Base-by-base conservation (phyloP, 805 yeast genomes). In the Blastobotrys peoriensis region DNA sequence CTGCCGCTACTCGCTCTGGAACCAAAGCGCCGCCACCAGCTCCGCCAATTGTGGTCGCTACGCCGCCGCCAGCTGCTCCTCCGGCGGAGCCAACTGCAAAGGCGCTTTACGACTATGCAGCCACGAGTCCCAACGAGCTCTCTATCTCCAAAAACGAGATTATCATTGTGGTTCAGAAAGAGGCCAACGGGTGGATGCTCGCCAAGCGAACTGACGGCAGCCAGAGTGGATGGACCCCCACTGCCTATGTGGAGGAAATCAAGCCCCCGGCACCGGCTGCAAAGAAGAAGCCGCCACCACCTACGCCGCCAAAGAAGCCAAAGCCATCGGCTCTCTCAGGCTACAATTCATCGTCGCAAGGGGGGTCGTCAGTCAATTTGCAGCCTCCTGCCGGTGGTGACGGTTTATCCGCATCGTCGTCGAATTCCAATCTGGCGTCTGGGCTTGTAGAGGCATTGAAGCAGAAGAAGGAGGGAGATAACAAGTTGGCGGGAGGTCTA, bases 141-240 rank as follows among this genome's bases (percentile, higher is more conserved):
- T 62, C 77, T 1, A 67, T 89, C 0, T 66, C 73, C 4, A 84
- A 83, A 56, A 96, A 85, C 47, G 84, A 85, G 37, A 69, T 86
- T 38, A 79, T 91, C 30, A 78, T 78, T 49, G 78, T 93, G 27
- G 67, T 80, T 2, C 81, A 76, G 58, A 79, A 83, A 51, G 86
- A 83, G 46, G 79, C 81, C 38, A 89, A 86, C 50, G 96, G 96
- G 15, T 93, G 99, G 99, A 91, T 95, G 56, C 71, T 93, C 46
- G 97, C 88, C 6, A 84, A 83, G 61, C 71, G 78, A 27, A 62
- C 82, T 49, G 89, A 83, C 57, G 93, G 85, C 34, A 59, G 81
- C 1, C 75, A 70, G 45, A 93, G 88, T 62, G 99, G 99, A 3
- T 93, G 98, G 98, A 91, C 93, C 9, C 99, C 99, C 10, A 83